Evolutionary conservation across 2,329 filamentous ascomycete species (phyloP), one percentile per base, ranked within the genome.

Genomic region (Epichloe brachyelytri): DNA sequence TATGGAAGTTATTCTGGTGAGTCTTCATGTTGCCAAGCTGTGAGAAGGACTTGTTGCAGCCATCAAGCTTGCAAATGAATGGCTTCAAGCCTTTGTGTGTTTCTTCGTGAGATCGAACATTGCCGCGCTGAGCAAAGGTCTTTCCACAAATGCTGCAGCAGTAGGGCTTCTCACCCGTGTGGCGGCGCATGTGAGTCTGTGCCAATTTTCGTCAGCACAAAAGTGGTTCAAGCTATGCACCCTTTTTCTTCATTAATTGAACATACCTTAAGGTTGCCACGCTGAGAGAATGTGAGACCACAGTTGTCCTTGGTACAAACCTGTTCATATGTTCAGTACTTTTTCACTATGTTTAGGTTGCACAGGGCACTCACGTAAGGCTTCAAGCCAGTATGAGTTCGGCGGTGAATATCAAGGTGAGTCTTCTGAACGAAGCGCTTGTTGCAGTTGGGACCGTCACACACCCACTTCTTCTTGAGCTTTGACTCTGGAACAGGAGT

Each of bases 1-100:
- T 78, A 67, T 97, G 91, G 64, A 95, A 96, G 62, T 90, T 91
- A 71, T 96, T 96, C 68, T 95, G 88, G 62, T 97, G 91, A 2
- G 85, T 87, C 84, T 97, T 97, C 58, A 96, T 78, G 62, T 96
- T 96, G 8, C 91, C 91, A 1, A 91, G 78, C 59, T 94, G 87
- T 0, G 88, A 94, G 63, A 96, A 96, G 43, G 83, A 77, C 71
- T 95, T 96, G 54, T 82, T 80, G 69, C 91, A 97, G 54, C 81
- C 77, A 59, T 95, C 88, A 7, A 96, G 75, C 54, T 78, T 81
- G 69, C 91, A 97, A 33, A 80, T 78, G 63, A 85, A 95, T 1
- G 83, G 86, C 68, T 93, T 94, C 38, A 79, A 75, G 44, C 83
- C 77, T 54, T 82, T 76, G 66, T 95, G 90, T 2, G 87, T 88